These are phyloP conservation scores for Cryptomeria japonica DNA, from an alignment of 75 land plant species.

Conservation along the genomic window DNA sequence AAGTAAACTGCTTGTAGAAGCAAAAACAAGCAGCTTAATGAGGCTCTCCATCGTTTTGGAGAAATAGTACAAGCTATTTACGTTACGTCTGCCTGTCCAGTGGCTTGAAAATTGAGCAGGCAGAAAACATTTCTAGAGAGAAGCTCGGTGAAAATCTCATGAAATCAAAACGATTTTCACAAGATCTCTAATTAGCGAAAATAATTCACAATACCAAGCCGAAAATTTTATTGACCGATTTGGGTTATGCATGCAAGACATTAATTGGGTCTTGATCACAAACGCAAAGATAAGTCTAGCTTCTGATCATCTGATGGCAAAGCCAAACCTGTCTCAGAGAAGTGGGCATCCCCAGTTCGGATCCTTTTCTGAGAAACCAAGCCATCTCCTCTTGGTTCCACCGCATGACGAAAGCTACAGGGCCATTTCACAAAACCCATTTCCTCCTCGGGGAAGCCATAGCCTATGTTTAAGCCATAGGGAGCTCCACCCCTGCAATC, in stretches of 20 bases:
- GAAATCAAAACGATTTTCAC: neutral
- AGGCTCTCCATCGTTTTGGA: too few relatives aligned
- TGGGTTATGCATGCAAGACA: neutral
- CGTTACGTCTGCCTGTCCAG: neutral
- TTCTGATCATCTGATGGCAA: slow-evolving; percentile 8
- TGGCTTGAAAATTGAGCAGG: slow-evolving; percentile 11
- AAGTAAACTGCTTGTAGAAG: too few relatives aligned
- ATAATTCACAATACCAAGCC: neutral
- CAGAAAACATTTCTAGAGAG: neutral
- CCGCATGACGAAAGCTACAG: neutral
- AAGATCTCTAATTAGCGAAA: neutral
- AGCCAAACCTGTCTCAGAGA: neutral
- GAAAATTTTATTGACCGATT: neutral
- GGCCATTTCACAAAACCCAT: slow-evolving; percentile 12
- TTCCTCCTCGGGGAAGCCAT: slow-evolving; percentile 7
- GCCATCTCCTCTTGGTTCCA: neutral
- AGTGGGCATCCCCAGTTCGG: neutral
- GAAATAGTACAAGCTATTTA: too few relatives aligned
- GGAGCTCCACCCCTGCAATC: neutral
- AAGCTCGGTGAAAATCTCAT: neutral
- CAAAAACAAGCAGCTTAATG: too few relatives aligned
- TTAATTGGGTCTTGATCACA: neutral
- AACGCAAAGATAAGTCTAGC: slow-evolving; percentile 11
- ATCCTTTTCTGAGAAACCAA: neutral
- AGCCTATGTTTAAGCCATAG: neutral